phyloP scores from a whole-genome alignment of 2,329 filamentous ascomycete species.

The Pyrenochaeta sp. region DNA sequence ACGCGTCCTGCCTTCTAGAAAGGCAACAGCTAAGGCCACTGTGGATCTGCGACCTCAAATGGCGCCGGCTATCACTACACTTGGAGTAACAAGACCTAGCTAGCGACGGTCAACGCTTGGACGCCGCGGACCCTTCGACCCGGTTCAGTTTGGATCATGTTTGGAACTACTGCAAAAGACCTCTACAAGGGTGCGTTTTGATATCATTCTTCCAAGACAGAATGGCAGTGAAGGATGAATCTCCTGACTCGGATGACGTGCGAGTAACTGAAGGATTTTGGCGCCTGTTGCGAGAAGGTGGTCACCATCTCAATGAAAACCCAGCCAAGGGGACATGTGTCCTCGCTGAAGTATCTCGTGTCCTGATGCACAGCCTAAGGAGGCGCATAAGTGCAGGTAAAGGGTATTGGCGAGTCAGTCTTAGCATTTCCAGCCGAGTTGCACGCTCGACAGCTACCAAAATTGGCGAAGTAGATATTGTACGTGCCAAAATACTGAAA shows the following conservation, averaged over 20 bases:
- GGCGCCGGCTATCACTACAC: neutral
- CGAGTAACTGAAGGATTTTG: neutral
- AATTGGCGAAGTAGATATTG: slow-evolving; percentile 35
- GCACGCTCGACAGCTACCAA: slow-evolving; percentile 32
- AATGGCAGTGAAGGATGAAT: neutral
- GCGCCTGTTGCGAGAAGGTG: neutral
- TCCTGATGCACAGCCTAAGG: slow-evolving; percentile 28
- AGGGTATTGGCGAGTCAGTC: slow-evolving; percentile 24
- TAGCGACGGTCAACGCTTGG: neutral
- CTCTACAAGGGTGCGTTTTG: neutral
- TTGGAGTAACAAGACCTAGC: neutral
- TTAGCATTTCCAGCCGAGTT: slow-evolving; percentile 14
- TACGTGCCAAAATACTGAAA: neutral
- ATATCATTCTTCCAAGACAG: neutral
- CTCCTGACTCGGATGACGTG: neutral
- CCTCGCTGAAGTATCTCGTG: slow-evolving; percentile 15
- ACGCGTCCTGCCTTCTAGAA: neutral
- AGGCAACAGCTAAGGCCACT: too few relatives aligned
- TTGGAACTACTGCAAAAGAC: neutral
- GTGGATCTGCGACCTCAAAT: neutral
- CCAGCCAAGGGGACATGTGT: slow-evolving; percentile 35
- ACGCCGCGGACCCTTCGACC: neutral
- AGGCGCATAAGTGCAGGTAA: slow-evolving; percentile 26
- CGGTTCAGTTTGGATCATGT: neutral
- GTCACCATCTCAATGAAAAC: slow-evolving; percentile 27